These are phyloP conservation scores for Cystoisospora suis DNA, from an alignment of 169 alveolate genomes.

Conservation along the genomic window DNA sequence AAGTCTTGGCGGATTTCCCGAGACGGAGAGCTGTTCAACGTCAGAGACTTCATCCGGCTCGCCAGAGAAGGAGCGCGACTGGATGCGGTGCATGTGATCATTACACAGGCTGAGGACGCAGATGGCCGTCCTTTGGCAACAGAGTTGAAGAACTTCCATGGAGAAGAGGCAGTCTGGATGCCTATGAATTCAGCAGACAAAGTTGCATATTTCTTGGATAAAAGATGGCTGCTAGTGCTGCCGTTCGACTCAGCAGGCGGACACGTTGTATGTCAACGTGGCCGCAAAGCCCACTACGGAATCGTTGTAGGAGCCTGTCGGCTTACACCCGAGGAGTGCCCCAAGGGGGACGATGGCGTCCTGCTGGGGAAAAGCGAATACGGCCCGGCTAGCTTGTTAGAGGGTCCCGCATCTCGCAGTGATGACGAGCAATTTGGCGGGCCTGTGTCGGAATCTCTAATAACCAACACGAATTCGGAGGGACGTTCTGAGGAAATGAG, in stretches of 20 bases:
- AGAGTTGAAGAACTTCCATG: neutral
- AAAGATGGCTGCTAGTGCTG: neutral
- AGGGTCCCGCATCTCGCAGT: neutral
- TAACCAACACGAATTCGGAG: neutral
- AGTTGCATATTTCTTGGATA: neutral
- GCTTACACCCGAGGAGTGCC: neutral
- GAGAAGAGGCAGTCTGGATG: neutral
- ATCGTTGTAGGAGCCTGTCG: neutral
- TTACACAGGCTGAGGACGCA: neutral
- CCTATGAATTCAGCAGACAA: neutral
- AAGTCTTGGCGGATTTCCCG: neutral
- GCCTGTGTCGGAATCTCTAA: neutral
- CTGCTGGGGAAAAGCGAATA: too few relatives aligned
- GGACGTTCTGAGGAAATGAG: neutral
- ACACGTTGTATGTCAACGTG: neutral
- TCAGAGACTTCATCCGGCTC: neutral
- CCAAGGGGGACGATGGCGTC: neutral
- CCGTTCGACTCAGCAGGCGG: slow-evolving; percentile 8
- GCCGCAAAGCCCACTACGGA: slow-evolving; percentile 3
- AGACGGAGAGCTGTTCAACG: neutral
- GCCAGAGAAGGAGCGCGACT: slow-evolving; percentile 8
- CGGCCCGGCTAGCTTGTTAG: neutral
- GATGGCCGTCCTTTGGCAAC: neutral
- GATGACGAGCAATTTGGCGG: neutral
- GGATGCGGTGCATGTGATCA: neutral